Conservation (phyloP, 345 rosid genomes). For the Alliaria petiolata region DNA sequence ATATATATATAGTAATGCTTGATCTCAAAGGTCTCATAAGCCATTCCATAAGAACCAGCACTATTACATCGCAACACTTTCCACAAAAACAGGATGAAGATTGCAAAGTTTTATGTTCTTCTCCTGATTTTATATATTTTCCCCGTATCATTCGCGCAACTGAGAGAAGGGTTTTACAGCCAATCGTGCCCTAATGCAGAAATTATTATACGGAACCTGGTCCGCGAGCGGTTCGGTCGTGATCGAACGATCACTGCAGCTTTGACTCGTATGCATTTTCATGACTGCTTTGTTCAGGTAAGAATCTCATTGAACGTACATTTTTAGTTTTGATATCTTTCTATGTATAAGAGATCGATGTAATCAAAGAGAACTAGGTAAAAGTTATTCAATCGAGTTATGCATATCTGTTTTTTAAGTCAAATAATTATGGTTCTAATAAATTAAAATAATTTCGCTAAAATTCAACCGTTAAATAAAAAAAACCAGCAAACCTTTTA, state of each 20-base stretch:
- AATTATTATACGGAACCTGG: conserved; percentile 1
- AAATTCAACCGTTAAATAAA: background rate
- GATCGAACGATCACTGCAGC: conserved; percentile 28
- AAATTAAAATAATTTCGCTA: background rate
- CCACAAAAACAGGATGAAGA: conserved; percentile 3
- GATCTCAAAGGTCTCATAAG: conserved; percentile 4
- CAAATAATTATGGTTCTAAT: background rate
- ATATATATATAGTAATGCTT: conserved; percentile 8
- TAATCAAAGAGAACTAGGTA: background rate
- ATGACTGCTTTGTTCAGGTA: conserved; percentile 33
- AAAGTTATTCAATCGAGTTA: background rate
- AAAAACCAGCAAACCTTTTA: background rate
- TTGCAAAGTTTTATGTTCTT: conserved; percentile 1
- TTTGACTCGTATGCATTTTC: conserved; percentile 36
- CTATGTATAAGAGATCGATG: background rate
- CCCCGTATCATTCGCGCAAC: conserved; percentile 8
- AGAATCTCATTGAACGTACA: background rate
- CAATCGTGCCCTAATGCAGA: conserved; percentile 27
- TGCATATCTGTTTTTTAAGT: background rate
- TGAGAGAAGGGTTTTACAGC: conserved; percentile 13
- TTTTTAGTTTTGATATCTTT: background rate
- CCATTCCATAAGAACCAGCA: conserved; percentile 4
- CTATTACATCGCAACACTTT: background rate
- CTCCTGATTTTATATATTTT: background rate
- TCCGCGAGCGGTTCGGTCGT: background rate